Evolutionary conservation across 2,329 filamentous ascomycete genomes (phyloP), one percentile per base, ranked within the genome.

Genomic region (Colletotrichum lini): DNA sequence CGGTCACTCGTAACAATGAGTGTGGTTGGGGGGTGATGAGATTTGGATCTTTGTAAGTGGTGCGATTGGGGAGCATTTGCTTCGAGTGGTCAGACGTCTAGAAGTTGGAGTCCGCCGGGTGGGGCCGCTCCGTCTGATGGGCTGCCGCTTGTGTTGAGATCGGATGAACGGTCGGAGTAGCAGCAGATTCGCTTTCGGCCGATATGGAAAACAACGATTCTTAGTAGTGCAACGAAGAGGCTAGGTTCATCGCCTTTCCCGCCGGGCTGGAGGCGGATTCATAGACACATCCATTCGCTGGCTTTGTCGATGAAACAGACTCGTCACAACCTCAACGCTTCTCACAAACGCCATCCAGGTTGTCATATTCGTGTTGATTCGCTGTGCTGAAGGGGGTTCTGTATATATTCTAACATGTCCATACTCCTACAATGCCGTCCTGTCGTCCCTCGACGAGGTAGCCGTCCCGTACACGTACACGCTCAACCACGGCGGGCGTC

Each of bases 391-490:
- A 64, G 50, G 45, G 56, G 57, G 57, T 26, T 45, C 47, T 71
- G 50, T 72, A 61, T 72, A 61, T 72, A 70, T 60, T 72, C 62
- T 82, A 89, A 77, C 93, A 96, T 67, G 92, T 93, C 96, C 96
- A 99, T 61, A 97, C 92, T 49, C 95, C 96, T 40, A 99, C 91
- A 65, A 93, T 89, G 66, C 96, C 96, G 79, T 98, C 94, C 77
- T 89, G 91, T 74, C 96, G 90, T 47, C 96, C 96, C 82, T 98
- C 96, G 2, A 97, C 90, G 79, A 98, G 85, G 82, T 98, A 99
- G 0, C 96, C 96, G 77, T 99, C 96, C 82, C 94, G 94, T 79
- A 98, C 92, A 74, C 95, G 90, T 69, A 98, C 96, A 71, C 89
- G 90, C 82, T 98, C 95, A 23, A 99, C 92, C 67, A 92, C 87